Base-by-base conservation (phyloP, 768 basidiomycete species). In the Leccinum incarnatum region DNA sequence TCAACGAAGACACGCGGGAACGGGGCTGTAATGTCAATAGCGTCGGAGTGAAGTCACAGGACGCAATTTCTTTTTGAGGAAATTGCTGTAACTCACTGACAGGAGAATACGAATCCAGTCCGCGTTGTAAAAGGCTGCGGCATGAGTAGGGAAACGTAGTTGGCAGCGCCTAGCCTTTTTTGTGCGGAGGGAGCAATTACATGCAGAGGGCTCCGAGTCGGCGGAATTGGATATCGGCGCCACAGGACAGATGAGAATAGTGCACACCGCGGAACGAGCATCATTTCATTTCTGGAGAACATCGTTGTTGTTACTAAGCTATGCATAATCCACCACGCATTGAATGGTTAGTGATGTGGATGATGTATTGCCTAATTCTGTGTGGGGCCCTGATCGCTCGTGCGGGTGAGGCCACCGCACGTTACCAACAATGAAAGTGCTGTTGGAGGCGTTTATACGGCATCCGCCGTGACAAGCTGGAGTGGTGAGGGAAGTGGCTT, bases 381-480 rank as follows among this genome's bases (percentile, higher is more conserved):
- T 9, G 37, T 36, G n/a, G 34, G 57, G 45, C 57, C 65, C 65
- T 63, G 65, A 63, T 67, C 58, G 65, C 65, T 65, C 53, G 2
- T 49, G 64, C 52, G 55, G 21, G 51, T 48, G 56, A 53, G 53
- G 60, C 32, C 32, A 42, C 34, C 21, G 61, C 55, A 53, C 25
- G 53, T n/a, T 49, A 55, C 37, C 0, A 56, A 29, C 21, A 12
- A 47, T 12, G 32, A 32, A 46, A 32, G 14, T 46, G 32, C 48
- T 23, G 21, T 51, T n/a, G 47, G 25, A 48, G 19, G 60, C 51
- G 55, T 51, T 48, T 7, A 67, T 60, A 60, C 60, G 58, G 57
- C 59, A 61, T 62, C 58, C 54, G 66, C 64, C 59, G 61, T 62
- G 67, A 63, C 64, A 19, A 19, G n/a, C 63, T 58, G 61, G 47